Base-by-base conservation (phyloP, 768 basidiomycete genomes). In the Mycena indigotica region DNA sequence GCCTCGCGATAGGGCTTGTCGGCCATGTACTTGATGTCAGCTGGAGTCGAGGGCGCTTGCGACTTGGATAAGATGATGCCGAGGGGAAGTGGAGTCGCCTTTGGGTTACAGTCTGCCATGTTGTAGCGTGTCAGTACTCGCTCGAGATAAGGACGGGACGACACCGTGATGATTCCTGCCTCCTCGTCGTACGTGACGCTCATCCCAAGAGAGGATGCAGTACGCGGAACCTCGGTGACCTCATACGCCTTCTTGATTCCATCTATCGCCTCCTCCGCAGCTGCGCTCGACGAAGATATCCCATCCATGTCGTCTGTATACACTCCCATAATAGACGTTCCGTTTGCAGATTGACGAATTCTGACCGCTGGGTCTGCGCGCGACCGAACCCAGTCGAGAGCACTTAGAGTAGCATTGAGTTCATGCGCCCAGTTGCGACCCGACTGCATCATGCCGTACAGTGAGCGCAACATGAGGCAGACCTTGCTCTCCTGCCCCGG, bases 161-260 rank as follows among this genome's bases (percentile, higher is more conserved):
- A n/a, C n/a, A n/a, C n/a, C n/a, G n/a, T n/a, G n/a, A n/a, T n/a
- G n/a, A n/a, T n/a, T n/a, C n/a, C n/a, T n/a, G n/a, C n/a, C n/a
- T n/a, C n/a, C n/a, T n/a, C n/a, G n/a, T n/a, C n/a, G n/a, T n/a
- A n/a, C n/a, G n/a, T n/a, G n/a, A n/a, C n/a, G n/a, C n/a, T n/a
- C n/a, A n/a, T n/a, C n/a, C n/a, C n/a, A n/a, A n/a, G n/a, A n/a
- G n/a, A n/a, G n/a, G n/a, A n/a, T n/a, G n/a, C n/a, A n/a, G n/a
- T n/a, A n/a, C n/a, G n/a, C n/a, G n/a, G n/a, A n/a, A 62, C 62
- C 19, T 66, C 66, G 21, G 56, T 63, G 13, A 68, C 38, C 23
- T 62, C 60, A 49, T 63, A 68, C 16, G 65, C 50, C 30, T 52
- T 35, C 40, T 58, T 38, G 48, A 52, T 38, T 46, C 63, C 21